Evolutionary conservation across 352 stramenopile species (phyloP).

Genomic region (Blastocystis sp.): DNA sequence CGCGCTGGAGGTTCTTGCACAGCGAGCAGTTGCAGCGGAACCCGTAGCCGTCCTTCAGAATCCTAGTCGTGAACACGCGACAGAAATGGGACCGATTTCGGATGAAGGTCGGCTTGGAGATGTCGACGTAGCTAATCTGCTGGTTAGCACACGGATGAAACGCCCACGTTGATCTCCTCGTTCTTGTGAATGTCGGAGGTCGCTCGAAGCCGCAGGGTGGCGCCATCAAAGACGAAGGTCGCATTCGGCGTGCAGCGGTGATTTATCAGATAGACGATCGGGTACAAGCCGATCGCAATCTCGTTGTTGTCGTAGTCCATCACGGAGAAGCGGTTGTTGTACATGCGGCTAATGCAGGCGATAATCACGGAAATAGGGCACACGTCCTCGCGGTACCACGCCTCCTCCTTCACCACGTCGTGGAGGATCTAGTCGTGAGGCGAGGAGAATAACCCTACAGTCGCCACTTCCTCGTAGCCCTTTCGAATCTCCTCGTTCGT

Average conservation of each 20-base stretch:
- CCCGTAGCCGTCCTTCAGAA: slow-evolving; percentile 47
- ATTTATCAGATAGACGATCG: slow-evolving; percentile 47
- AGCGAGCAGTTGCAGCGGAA: slow-evolving; percentile 38
- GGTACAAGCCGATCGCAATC: slow-evolving; percentile 39
- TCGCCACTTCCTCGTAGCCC: slow-evolving; percentile 42
- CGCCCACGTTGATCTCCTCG: slow-evolving; percentile 52
- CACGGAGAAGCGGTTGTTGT: slow-evolving; percentile 66
- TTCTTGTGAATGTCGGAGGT: slow-evolving; percentile 14
- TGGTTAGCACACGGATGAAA: not conserved
- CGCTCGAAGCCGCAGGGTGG: not conserved
- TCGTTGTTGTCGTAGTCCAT: slow-evolving; percentile 11
- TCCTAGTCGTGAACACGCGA: not conserved
- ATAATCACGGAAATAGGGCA: slow-evolving; percentile 15
- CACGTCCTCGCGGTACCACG: slow-evolving; percentile 25
- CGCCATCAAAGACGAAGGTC: slow-evolving; percentile 50
- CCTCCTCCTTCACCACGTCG: slow-evolving; percentile 11
- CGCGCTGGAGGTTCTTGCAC: slow-evolving; percentile 25
- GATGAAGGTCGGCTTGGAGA: slow-evolving; percentile 25
- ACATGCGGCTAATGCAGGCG: slow-evolving; percentile 45
- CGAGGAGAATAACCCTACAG: not conserved
- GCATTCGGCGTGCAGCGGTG: slow-evolving; percentile 58
- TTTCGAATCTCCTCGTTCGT: not conserved
- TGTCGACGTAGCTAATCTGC: slow-evolving; percentile 66
- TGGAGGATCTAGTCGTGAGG: not conserved
- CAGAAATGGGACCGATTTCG: not conserved